Evolutionary conservation across 129 eudicot species (phyloP).

Genomic region (Scalesia atractyloides): DNA sequence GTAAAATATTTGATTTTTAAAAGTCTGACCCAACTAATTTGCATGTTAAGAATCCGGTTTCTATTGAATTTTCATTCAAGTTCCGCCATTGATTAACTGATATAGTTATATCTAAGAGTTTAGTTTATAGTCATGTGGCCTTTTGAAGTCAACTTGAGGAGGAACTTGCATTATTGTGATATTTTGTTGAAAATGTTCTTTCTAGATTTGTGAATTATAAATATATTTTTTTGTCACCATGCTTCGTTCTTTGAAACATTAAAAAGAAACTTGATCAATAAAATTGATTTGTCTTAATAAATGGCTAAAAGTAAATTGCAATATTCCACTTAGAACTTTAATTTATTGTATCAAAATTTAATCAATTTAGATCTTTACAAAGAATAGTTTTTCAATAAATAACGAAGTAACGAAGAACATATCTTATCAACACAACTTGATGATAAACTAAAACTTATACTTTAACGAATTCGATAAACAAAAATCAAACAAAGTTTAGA

Average conservation of each 20-base stretch:
- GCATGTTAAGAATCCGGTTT: too few species aligned
- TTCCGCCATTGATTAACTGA: too few species aligned
- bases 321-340: not conserved
- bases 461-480: not conserved
- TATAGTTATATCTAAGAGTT: not conserved
- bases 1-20: too few species aligned
- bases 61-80: too few species aligned
- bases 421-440: not conserved
- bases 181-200: constrained; percentile 21
- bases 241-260: not conserved
- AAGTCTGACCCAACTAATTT: too few species aligned
- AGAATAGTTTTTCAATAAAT: not conserved
- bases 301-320: not conserved
- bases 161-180: constrained; percentile 22
- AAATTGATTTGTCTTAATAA: not conserved
- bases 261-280: not conserved
- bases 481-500: not conserved
- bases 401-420: not conserved
- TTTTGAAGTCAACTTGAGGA: constrained; percentile 31
- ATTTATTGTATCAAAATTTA: too few species aligned
- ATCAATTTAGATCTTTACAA: not conserved
- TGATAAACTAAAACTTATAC: not conserved
- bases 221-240: not conserved
- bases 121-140: not conserved
- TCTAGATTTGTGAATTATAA: not conserved